Conservation (phyloP, 169 alveolate genomes). For the Perkinsus olseni region DNA sequence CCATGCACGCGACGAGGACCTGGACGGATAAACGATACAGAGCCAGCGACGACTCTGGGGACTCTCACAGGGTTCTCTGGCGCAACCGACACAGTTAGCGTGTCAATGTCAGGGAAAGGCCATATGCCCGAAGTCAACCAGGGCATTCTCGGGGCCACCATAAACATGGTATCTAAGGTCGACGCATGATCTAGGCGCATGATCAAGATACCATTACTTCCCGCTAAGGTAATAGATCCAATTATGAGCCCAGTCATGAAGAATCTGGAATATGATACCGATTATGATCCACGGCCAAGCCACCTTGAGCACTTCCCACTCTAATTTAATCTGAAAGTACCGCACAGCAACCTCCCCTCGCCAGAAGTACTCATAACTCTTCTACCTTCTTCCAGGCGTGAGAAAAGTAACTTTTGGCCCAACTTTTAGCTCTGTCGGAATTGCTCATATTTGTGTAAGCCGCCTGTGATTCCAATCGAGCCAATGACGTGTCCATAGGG, state of each 20-base stretch:
- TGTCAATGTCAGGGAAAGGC: not conserved
- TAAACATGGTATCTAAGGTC: not conserved
- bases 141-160: not conserved
- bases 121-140: not conserved
- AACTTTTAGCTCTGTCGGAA: too few species aligned
- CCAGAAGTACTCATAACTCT: not conserved
- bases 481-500: not conserved
- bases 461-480: not conserved
- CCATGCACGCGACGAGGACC: not conserved
- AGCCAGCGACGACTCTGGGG: not conserved
- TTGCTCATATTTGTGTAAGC: not conserved
- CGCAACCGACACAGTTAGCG: not conserved
- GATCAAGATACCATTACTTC: not conserved
- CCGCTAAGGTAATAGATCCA: not conserved
- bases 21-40: not conserved
- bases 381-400: not conserved
- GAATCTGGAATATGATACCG: not conserved
- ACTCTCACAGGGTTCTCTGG: not conserved
- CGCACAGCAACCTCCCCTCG: too few species aligned
- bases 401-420: not conserved
- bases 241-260: not conserved
- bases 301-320: not conserved
- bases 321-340: not conserved
- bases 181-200: not conserved
- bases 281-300: not conserved